Evolutionary conservation across 805 yeast genomes (phyloP), one percentile per base, ranked within the genome.

Genomic region (Maudiozyma saulgeensis): DNA sequence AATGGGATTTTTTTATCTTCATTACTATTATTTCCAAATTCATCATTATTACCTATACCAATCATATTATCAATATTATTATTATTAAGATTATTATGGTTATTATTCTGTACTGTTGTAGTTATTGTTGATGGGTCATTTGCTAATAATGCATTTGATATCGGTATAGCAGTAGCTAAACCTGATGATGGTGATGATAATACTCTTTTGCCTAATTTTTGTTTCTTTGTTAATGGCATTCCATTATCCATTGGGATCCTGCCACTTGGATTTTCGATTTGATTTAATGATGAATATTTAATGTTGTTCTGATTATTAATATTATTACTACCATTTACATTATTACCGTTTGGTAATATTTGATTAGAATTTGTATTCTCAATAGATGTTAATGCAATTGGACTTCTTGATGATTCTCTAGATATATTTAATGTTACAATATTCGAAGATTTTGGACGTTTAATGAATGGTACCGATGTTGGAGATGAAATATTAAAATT

Each of bases 391-490:
- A 49, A 41, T 15, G 51, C 56, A 13, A 63, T 57, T 7, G 67
- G 67, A 47, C 66, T 61, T 51, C 62, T 56, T 12, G 67, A 63
- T 4, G 64, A 56, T 48, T 63, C 68, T 44, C 68, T 56, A 5
- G 68, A 64, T 19, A 64, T 62, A 44, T 64, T 64, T 45, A 64
- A 50, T 21, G 65, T 64, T 13, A 64, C 68, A 46, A 62, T 63
- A 48, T 63, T 63, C 6, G 67, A 64, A 4, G 64, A 61, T 44
- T 62, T 62, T 19, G 62, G 52, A 41, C 65, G 57, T 45, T 60
- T 61, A 41, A 64, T 59, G 45, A 58, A 60, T 7, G 66, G 47
- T 34, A 44, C 38, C 4, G 49, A 15, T 6, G 49, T 34, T 23
- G 49, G 45, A 15, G 49, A 47, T 16, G 49, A 37, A 5, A 31